A percentile compares a stretch with the other conserved stretches of the same genome.
These are phyloP conservation scores for Aspergillus sp. DNA, from an alignment of 2,329 filamentous ascomycete species.

Conservation along the genomic window DNA sequence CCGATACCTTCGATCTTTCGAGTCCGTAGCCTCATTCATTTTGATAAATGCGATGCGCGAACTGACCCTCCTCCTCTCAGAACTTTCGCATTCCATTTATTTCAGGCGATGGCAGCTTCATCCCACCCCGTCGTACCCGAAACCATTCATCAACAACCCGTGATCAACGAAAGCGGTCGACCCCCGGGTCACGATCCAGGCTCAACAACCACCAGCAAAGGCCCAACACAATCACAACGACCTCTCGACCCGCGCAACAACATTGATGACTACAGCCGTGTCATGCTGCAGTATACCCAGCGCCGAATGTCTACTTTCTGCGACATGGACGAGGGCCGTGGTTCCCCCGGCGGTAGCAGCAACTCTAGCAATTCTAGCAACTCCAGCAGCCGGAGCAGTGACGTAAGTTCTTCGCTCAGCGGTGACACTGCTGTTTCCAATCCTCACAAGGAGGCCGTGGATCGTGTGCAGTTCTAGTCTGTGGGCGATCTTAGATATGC, in stretches of 20 bases:
- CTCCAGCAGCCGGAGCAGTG: constrained; percentile 20
- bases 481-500: too few species aligned
- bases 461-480: too few species aligned
- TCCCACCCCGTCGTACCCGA: too few species aligned
- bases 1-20: too few species aligned
- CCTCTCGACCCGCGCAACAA: constrained; percentile 20
- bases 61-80: too few species aligned
- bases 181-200: background rate
- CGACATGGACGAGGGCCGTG: constrained; percentile 16
- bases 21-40: too few species aligned
- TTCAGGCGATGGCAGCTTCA: too few species aligned
- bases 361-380: constrained; percentile 27
- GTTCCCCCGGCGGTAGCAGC: constrained; percentile 17
- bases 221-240: constrained; percentile 3
- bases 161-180: background rate
- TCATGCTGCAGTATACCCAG: constrained; percentile 34
- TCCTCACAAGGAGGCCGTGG: too few species aligned
- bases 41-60: too few species aligned
- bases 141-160: too few species aligned
- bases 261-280: constrained; percentile 33
- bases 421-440: too few species aligned
- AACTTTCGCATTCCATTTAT: too few species aligned
- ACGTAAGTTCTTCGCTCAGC: background rate
- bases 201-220: constrained; percentile 3
- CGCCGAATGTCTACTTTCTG: constrained; percentile 30